A percentile compares a stretch with the other conserved stretches of the same genome.
phyloP scores from a whole-genome alignment of 225 moss, liverwort and hornwort genomes.

The Thuidium tamariscinum region DNA sequence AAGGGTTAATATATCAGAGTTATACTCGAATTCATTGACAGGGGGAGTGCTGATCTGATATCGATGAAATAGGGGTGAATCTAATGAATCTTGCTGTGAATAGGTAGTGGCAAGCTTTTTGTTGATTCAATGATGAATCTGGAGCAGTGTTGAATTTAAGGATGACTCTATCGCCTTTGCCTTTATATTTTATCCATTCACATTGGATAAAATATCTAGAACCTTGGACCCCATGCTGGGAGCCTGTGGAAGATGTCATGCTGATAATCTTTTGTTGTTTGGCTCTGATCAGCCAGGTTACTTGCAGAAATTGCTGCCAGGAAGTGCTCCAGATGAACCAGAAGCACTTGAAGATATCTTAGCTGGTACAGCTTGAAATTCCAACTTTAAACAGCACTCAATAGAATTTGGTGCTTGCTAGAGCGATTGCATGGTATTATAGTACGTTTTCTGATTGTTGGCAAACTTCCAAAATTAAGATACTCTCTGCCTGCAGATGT shows the following conservation, averaged over 20 bases:
- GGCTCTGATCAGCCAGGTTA: slow-evolving; percentile 46
- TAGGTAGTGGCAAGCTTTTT: background rate
- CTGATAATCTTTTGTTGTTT: background rate
- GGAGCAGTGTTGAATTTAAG: background rate
- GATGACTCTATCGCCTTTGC: background rate
- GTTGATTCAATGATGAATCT: background rate
- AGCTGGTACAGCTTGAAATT: slow-evolving; percentile 2
- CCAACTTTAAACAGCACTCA: background rate
- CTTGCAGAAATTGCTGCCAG: slow-evolving; percentile 49
- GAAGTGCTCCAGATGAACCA: slow-evolving; percentile 46
- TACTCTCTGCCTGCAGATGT: slow-evolving; percentile 16
- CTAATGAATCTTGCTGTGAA: background rate
- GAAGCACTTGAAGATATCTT: slow-evolving; percentile 50
- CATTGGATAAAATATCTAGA: background rate
- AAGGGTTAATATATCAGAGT: background rate
- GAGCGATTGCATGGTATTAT: background rate
- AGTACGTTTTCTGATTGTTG: background rate
- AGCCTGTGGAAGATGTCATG: background rate
- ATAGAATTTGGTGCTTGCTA: background rate
- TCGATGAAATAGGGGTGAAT: background rate
- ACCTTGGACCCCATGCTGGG: background rate
- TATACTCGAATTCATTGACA: background rate
- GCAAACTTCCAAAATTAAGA: background rate
- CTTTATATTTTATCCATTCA: background rate
- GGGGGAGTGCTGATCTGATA: background rate